A percentile compares a stretch with the other conserved stretches of the same genome.
Conservation (phyloP, 345 rosid species). For the Populus pruinosa region DNA sequence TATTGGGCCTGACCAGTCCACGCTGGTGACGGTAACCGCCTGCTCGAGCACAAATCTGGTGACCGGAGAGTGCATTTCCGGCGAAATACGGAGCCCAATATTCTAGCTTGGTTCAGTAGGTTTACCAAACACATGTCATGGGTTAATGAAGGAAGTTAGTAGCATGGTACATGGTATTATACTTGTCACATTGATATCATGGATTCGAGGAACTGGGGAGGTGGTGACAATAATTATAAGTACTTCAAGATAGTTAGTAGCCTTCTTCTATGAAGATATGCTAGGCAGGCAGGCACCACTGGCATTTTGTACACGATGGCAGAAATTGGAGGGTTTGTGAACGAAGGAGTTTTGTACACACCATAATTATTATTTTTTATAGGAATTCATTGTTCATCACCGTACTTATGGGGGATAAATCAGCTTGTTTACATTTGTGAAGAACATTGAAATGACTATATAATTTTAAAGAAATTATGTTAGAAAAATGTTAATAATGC, state of each 20-base stretch:
- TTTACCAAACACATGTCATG: constrained; percentile 59
- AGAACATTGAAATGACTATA: too few species aligned
- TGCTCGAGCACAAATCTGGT: constrained; percentile 44
- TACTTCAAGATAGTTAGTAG: constrained; percentile 61
- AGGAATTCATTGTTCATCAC: too few species aligned
- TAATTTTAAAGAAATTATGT: too few species aligned
- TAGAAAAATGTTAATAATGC: too few species aligned
- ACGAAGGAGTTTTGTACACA: constrained; percentile 44
- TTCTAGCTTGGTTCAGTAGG: constrained; percentile 76
- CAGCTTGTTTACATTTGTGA: too few species aligned
- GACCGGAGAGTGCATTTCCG: constrained; percentile 61
- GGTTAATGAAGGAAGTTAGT: constrained; percentile 64
- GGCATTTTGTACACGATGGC: constrained; percentile 81
- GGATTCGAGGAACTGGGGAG: constrained; percentile 70
- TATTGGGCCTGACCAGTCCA: constrained; percentile 70
- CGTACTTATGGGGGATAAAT: too few species aligned
- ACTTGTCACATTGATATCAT: constrained; percentile 65
- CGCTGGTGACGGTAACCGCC: constrained; percentile 59
- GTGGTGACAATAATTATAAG: constrained; percentile 54
- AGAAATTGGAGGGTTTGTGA: constrained; percentile 62
- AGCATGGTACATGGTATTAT: constrained; percentile 80
- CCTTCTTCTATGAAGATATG: constrained; percentile 68
- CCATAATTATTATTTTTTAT: too few species aligned
- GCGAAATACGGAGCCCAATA: constrained; percentile 69
- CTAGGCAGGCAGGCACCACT: constrained; percentile 45